phyloP scores from a whole-genome alignment of 1,284 basidiomycete genomes.

The Ustilago xerochloae region DNA sequence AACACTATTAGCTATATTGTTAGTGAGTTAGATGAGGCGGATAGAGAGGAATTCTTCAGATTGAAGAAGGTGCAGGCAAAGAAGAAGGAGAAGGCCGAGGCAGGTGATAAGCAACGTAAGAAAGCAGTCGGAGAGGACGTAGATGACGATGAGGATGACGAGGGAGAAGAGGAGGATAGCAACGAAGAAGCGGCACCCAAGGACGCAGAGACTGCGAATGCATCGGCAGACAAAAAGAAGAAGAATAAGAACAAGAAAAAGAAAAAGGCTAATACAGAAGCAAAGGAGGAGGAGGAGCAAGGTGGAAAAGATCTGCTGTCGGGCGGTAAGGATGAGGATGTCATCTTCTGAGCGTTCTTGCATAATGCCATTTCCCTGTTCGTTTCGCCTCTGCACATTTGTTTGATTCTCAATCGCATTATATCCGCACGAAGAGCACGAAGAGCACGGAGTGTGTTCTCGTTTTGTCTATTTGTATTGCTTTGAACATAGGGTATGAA shows the following conservation, averaged over 20 bases:
- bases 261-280: not conserved
- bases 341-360: constrained; percentile 57
- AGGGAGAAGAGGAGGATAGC: not conserved
- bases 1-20: constrained; percentile 80
- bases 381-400: not conserved
- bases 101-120: constrained; percentile 14
- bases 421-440: no score
- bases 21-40: constrained; percentile 66
- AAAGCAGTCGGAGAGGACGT: constrained; percentile 8
- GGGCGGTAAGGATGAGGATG: constrained; percentile 66
- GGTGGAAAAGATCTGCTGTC: constrained; percentile 55
- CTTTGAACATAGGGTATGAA: no score
- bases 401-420: no score
- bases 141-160: constrained; percentile 7
- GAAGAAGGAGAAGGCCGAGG: constrained; percentile 60
- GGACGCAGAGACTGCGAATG: not conserved
- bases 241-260: constrained; percentile 22
- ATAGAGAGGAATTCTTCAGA: constrained; percentile 67
- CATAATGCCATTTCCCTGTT: not conserved
- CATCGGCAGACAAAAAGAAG: constrained; percentile 13
- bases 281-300: constrained; percentile 16
- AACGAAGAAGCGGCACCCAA: constrained; percentile 1
- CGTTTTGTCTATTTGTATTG: not conserved
- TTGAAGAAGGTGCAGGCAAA: constrained; percentile 67
- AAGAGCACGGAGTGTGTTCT: not conserved